A percentile compares a stretch with the other conserved stretches of the same genome.
These are phyloP conservation scores for Linnemannia schmuckeri DNA, from an alignment of 192 early-diverging fungal species.

Conservation along the genomic window DNA sequence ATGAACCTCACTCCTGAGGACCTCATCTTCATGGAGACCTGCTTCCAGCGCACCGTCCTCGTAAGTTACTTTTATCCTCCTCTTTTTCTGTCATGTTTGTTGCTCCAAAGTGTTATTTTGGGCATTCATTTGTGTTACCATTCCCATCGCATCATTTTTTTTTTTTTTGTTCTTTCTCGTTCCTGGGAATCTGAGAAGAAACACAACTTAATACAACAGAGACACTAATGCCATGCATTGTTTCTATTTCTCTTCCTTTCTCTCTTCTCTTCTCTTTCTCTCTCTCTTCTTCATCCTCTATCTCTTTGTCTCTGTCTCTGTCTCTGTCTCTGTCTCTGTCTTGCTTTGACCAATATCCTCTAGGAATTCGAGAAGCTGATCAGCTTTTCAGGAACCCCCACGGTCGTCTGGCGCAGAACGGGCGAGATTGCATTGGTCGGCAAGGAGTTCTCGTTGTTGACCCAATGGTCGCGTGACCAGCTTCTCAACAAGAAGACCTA, in stretches of 20 bases:
- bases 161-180: neutral
- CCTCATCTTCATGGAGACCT: slow-evolving; percentile 96
- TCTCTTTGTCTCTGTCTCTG: neutral
- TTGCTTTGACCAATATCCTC: neutral
- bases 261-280: neutral
- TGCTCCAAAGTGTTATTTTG: neutral
- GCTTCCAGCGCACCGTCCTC: slow-evolving; percentile 92
- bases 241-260: neutral
- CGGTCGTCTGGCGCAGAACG: slow-evolving; percentile 96
- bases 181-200: neutral
- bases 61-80: slow-evolving; percentile 44
- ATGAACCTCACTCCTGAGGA: slow-evolving; percentile 96
- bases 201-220: neutral
- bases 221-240: neutral
- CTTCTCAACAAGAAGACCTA: slow-evolving; percentile 83
- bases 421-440: slow-evolving; percentile 96
- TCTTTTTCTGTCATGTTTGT: neutral
- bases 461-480: slow-evolving; percentile 90
- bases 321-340: neutral
- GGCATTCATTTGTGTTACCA: neutral
- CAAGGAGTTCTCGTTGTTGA: slow-evolving; percentile 95
- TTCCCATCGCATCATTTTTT: neutral
- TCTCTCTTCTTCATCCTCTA: neutral
- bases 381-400: slow-evolving; percentile 94
- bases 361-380: slow-evolving; percentile 97